These are phyloP conservation scores for Cladosporium sp. DNA, from an alignment of 2,329 filamentous ascomycete species.

Conservation along the genomic window DNA sequence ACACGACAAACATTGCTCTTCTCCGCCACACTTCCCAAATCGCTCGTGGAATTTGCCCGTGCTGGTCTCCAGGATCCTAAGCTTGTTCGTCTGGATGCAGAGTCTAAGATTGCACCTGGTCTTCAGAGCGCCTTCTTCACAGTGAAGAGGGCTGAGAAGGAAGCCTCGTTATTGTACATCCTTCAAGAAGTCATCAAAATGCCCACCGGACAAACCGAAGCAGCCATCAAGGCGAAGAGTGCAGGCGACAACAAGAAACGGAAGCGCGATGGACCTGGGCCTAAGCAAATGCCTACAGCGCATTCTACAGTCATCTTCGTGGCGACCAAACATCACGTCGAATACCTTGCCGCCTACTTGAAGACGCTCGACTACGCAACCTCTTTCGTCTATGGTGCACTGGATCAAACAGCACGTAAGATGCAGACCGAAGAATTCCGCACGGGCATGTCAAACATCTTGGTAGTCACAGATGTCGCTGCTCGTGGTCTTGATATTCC, in stretches of 20 bases:
- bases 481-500: conserved; percentile 98
- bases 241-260: conserved; percentile 61
- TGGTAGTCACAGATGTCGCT: conserved; percentile 95
- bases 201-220: conserved; percentile 63
- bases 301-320: conserved; percentile 94
- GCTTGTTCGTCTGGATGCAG: conserved; percentile 83
- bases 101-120: conserved; percentile 93
- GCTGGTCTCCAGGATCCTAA: conserved; percentile 90
- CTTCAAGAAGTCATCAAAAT: conserved; percentile 91
- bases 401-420: conserved; percentile 90
- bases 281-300: conserved; percentile 69
- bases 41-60: conserved; percentile 89
- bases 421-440: conserved; percentile 90
- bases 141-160: conserved; percentile 88
- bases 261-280: conserved; percentile 57
- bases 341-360: conserved; percentile 84
- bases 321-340: conserved; percentile 95
- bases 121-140: conserved; percentile 94
- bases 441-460: conserved; percentile 75
- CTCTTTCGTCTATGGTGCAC: conserved; percentile 88
- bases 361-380: conserved; percentile 77
- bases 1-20: conserved; percentile 89
- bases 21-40: conserved; percentile 90
- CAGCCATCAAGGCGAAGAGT: conserved; percentile 42
- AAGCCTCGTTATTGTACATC: conserved; percentile 84